These are phyloP conservation scores for Fusarium sp. DNA, from an alignment of 2,329 filamentous ascomycete species.

Conservation along the genomic window DNA sequence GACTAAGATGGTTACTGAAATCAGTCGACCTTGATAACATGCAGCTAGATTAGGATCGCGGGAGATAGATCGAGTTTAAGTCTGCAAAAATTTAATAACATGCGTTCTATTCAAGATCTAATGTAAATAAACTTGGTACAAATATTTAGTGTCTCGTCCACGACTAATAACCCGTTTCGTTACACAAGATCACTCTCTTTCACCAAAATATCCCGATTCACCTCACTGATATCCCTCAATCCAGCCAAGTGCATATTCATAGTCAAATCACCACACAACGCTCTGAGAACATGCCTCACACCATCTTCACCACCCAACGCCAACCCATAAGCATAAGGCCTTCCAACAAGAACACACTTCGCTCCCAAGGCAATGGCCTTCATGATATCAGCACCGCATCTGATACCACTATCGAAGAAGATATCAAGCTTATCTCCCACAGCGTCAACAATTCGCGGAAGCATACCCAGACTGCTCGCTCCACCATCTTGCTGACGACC, in stretches of 20 bases:
- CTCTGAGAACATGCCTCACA: constrained; percentile 13
- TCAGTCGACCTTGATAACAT: rapidly evolving
- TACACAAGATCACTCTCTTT: constrained; percentile 3
- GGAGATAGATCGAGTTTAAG: no score
- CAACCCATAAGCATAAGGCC: constrained; percentile 5
- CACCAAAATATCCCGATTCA: constrained; percentile 2
- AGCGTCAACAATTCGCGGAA: constrained; percentile 7
- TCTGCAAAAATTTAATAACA: rapidly evolving
- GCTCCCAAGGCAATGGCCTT: constrained; percentile 6
- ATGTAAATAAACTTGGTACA: rapidly evolving
- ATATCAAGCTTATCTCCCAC: constrained; percentile 3
- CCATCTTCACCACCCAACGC: constrained; percentile 6
- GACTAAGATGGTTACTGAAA: background rate
- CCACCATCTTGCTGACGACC: constrained; percentile 26
- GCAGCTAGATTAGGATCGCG: rapidly evolving
- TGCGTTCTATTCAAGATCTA: background rate
- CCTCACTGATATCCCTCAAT: constrained; percentile 8
- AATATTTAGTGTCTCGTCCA: no score
- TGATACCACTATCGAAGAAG: constrained; percentile 8
- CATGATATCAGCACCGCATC: constrained; percentile 18
- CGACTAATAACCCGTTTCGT: rapidly evolving
- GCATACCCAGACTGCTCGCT: constrained; percentile 25
- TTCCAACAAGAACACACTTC: constrained; percentile 9
- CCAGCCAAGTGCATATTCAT: constrained; percentile 32
- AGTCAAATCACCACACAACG: constrained; percentile 20